Conservation (phyloP, 2,329 filamentous ascomycete species). For the Apiospora aurea region DNA sequence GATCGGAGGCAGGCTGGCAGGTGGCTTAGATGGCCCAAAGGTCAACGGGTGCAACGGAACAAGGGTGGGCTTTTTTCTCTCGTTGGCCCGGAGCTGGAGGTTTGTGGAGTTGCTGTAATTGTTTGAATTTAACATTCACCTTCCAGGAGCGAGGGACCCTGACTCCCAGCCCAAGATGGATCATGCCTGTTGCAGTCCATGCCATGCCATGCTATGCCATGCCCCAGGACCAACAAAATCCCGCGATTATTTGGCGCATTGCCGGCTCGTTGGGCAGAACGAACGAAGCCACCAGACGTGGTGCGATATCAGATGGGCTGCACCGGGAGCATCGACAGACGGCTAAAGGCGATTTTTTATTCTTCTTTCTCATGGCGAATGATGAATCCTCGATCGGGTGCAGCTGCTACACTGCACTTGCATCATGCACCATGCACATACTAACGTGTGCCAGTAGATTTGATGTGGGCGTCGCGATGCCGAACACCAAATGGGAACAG, state of each 20-base stretch:
- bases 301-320: not conserved
- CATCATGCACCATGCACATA: conserved; percentile 19
- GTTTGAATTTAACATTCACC: conserved; percentile 19
- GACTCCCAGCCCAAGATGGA: conserved; percentile 8
- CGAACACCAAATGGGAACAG: conserved; percentile 15
- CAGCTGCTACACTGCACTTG: not conserved
- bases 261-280: conserved; percentile 1
- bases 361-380: not conserved
- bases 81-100: conserved; percentile 17
- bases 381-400: conserved; percentile 11
- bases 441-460: conserved; percentile 11
- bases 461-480: conserved; percentile 9
- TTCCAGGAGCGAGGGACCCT: conserved; percentile 10
- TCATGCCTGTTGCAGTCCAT: conserved; percentile 8
- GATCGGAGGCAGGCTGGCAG: not conserved
- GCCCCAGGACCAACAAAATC: conserved; percentile 5
- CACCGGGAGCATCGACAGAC: not conserved
- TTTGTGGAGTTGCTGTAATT: conserved; percentile 16
- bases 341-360: not conserved
- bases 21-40: conserved; percentile 1
- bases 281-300: not conserved
- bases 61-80: conserved; percentile 11
- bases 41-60: not conserved
- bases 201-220: not conserved
- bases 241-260: not conserved